Evolutionary conservation across 371 early-diverging fungal species (phyloP).

Genomic region (Lichtheimia ornata): DNA sequence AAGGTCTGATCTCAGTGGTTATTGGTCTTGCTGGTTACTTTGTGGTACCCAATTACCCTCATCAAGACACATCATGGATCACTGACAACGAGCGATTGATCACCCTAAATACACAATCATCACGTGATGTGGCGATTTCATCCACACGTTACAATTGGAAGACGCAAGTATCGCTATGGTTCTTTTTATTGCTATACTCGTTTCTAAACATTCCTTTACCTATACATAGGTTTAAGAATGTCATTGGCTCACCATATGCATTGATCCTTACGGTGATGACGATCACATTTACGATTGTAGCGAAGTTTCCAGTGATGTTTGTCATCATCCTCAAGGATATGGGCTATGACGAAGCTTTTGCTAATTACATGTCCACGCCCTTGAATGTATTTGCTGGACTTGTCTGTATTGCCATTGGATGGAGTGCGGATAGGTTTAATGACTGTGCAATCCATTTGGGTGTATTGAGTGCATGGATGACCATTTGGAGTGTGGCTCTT

Average conservation of each 20-base stretch:
- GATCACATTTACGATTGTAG: slow-evolving; percentile 42
- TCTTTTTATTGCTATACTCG: too few relatives aligned
- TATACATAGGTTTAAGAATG: slow-evolving; percentile 23
- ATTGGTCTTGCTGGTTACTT: slow-evolving; percentile 41
- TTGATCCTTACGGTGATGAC: slow-evolving; percentile 41
- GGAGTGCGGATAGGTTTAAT: too few relatives aligned
- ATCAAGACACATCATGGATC: slow-evolving; percentile 46
- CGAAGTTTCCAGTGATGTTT: slow-evolving; percentile 21
- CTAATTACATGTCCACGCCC: slow-evolving; percentile 48
- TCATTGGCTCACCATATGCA: slow-evolving; percentile 38
- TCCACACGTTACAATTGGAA: slow-evolving; percentile 14
- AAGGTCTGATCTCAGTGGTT: slow-evolving; percentile 53
- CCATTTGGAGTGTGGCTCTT: too few relatives aligned
- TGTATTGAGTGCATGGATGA: too few relatives aligned
- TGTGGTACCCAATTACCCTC: slow-evolving; percentile 62
- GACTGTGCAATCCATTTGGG: too few relatives aligned
- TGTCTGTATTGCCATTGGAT: too few relatives aligned
- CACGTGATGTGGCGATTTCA: slow-evolving; percentile 39
- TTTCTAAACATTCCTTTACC: too few relatives aligned
- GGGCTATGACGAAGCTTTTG: slow-evolving; percentile 32
- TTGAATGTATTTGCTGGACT: too few relatives aligned
- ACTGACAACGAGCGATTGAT: slow-evolving; percentile 51
- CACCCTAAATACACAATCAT: slow-evolving; percentile 51
- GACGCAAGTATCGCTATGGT: not conserved
- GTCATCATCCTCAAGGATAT: slow-evolving; percentile 32